Evolutionary conservation across 164 flowering plant genomes (phyloP), one percentile per base, ranked within the genome.

Genomic region (Tetrastigma voinierianum): DNA sequence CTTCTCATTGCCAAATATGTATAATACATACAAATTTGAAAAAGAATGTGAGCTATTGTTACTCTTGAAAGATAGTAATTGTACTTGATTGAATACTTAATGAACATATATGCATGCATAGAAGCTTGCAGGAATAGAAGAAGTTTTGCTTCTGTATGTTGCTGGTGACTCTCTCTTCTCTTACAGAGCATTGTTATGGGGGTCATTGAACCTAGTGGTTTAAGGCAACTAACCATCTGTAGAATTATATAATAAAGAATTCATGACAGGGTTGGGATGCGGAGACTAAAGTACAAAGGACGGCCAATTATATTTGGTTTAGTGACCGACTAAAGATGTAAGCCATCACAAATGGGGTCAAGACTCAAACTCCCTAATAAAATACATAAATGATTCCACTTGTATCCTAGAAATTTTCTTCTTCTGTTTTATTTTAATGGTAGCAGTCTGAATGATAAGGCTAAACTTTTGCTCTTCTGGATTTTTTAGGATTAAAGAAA

Each of bases 1-100:
- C 51, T 20, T 56, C 32, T 57, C 40, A n/a, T 8, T 48, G 40
- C 24, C 43, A 46, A 14, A 60, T 53, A 53, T 69, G 69, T 69
- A 69, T 21, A 52, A 10, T 61, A 68, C 40, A 32, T 40, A 61
- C 44, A 57, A 52, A 32, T 32, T 48, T 61, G 49, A 23, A 18
- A 51, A 21, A 18, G 14, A 58, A 53, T 44, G 53, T 23, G 15
- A 62, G 48, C 10, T 43, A 32, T 54, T 44, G 11, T 55, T 19
- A 9, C 44, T 7, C 56, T 4, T 46, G 49, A 51, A 16, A 56
- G 21, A 51, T 9, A 18, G 54, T 56, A 52, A 16, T 46, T 46
- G 61, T 24, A 69, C 46, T 69, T 62, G 46, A 62, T 46, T 47
- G 46, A 53, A 19, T 43, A 44, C 20, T 44, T 20, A 53, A 14